Conservation (phyloP, 2,329 filamentous ascomycete species). For the Phyllosticta capitalensis region DNA sequence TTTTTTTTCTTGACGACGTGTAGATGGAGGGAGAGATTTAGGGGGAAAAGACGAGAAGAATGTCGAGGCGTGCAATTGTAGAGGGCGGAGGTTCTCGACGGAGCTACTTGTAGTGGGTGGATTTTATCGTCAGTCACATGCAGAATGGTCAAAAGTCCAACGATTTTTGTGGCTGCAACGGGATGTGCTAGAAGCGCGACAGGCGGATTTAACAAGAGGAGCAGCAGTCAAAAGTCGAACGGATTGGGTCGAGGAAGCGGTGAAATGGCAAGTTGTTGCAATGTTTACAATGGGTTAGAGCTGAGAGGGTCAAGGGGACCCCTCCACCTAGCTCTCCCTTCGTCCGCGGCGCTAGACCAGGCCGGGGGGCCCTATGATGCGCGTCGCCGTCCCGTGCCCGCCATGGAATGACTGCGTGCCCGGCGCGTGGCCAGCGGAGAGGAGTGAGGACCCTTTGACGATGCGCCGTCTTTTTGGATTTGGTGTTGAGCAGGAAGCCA, state of each 20-base stretch:
- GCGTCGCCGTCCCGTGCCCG: neutral
- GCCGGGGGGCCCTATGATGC: neutral
- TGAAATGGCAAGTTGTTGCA: neutral
- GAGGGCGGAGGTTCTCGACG: neutral
- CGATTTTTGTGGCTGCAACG: neutral
- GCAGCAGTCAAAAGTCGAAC: neutral
- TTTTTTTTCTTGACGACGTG: slow-evolving; percentile 12
- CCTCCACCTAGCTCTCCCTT: neutral
- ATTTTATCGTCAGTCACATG: neutral
- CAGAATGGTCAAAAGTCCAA: neutral
- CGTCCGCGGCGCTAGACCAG: neutral
- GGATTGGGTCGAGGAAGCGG: neutral
- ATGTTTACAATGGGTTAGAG: neutral
- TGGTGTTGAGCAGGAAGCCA: neutral
- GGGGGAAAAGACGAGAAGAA: neutral
- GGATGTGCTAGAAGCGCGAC: neutral
- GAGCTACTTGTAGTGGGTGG: neutral
- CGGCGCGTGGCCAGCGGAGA: neutral
- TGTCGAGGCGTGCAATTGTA: neutral
- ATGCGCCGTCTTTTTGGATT: neutral
- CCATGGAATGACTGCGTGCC: neutral
- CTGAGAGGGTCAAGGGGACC: neutral
- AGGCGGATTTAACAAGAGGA: neutral
- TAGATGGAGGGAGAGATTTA: neutral
- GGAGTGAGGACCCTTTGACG: neutral